Evolutionary conservation across 1,139 yeast genomes (phyloP).

Genomic region (Geotrichum restrictum): DNA sequence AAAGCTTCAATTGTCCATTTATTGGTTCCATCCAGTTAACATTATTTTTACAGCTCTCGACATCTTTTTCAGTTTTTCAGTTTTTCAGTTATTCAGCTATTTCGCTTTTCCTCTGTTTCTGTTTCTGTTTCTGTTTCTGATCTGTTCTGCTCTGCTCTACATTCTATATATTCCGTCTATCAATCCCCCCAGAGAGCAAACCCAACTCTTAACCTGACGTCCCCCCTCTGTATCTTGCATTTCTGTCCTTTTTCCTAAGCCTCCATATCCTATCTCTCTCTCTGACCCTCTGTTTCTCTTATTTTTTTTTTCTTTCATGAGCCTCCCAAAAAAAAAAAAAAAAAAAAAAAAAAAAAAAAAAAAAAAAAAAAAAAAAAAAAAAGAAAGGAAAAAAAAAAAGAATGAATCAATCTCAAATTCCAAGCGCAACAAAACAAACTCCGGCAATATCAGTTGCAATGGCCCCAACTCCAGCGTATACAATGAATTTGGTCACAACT

Average conservation of each 20-base stretch:
- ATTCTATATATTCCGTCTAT: no score
- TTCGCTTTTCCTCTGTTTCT: neutral
- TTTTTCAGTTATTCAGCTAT: neutral
- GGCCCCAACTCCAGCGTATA: slow-evolving; percentile 67
- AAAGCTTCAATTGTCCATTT: no score
- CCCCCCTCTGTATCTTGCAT: no score
- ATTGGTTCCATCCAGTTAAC: no score
- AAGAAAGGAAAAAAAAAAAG: no score
- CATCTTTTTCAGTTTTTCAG: neutral
- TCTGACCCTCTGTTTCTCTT: no score
- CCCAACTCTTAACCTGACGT: no score
- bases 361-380: neutral
- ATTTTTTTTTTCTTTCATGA: neutral
- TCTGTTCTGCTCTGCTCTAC: no score
- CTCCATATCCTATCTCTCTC: no score
- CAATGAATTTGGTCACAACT: slow-evolving; percentile 64
- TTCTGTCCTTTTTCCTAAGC: no score
- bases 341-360: neutral
- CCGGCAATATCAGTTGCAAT: slow-evolving; percentile 28
- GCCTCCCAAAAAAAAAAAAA: neutral
- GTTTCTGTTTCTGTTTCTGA: neutral
- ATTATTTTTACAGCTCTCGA: no score
- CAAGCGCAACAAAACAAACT: slow-evolving; percentile 22
- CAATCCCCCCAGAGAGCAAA: no score
- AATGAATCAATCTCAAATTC: slow-evolving; percentile 15